These are phyloP conservation scores for Paraphaeosphaeria minitans DNA, from an alignment of 2,329 filamentous ascomycete genomes.

Conservation along the genomic window DNA sequence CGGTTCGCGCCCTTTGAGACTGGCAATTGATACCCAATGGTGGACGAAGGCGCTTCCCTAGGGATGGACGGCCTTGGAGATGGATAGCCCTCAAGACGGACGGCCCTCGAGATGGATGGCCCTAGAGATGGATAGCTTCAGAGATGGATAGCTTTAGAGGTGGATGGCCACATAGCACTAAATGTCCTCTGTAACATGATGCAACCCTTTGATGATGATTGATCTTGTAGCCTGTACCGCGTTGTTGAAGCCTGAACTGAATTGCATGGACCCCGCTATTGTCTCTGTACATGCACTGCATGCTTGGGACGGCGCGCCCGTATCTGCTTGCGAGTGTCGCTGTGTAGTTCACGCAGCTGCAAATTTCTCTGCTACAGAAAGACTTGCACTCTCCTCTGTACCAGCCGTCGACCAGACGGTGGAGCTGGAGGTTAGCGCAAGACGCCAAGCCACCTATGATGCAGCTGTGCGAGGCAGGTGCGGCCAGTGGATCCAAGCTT, in stretches of 20 bases:
- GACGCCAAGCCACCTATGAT: slow-evolving; percentile 6
- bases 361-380: slow-evolving; percentile 6
- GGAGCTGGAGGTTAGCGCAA: not conserved
- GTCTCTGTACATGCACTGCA: not conserved
- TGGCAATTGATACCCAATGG: not conserved
- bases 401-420: not conserved
- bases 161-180: not conserved
- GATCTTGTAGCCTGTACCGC: not conserved
- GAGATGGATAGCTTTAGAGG: no score
- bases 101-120: not conserved
- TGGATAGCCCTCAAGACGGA: no score
- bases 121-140: not conserved
- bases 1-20: not conserved
- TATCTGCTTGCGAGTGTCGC: not conserved
- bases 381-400: not conserved
- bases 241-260: not conserved
- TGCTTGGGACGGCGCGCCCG: not conserved
- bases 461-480: slow-evolving; percentile 14
- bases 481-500: slow-evolving; percentile 27
- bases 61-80: not conserved
- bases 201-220: not conserved
- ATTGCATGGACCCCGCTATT: not conserved
- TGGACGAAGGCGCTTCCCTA: not conserved
- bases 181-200: not conserved
- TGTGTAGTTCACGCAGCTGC: not conserved